Evolutionary conservation across 164 flowering plant genomes (phyloP).

Genomic region (Buxus sempervirens): DNA sequence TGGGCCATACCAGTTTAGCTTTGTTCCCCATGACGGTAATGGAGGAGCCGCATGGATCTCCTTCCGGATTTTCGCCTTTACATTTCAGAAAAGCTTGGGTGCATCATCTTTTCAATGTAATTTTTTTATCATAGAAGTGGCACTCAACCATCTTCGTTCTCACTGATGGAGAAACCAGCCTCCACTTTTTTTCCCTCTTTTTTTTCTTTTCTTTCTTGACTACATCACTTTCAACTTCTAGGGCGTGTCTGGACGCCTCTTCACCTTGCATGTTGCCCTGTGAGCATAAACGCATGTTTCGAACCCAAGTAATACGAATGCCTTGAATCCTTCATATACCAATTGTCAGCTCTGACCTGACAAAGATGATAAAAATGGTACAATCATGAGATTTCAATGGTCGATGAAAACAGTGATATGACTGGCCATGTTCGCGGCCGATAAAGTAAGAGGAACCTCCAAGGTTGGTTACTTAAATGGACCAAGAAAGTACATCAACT

Average conservation of each 20-base stretch:
- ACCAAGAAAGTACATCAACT: neutral
- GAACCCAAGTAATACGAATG: too few relatives aligned
- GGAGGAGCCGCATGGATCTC: neutral
- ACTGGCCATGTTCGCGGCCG: neutral
- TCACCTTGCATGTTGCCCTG: too few relatives aligned
- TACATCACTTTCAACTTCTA: neutral
- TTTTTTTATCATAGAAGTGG: neutral
- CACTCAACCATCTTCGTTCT: neutral
- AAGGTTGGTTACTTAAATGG: too few relatives aligned
- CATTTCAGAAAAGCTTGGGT: neutral
- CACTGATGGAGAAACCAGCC: neutral
- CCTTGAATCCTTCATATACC: too few relatives aligned
- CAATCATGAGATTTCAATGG: slow-evolving; percentile 11
- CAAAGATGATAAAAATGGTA: too few relatives aligned
- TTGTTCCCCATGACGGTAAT: neutral
- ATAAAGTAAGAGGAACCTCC: too few relatives aligned
- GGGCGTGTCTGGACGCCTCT: too few relatives aligned
- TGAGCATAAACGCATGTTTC: too few relatives aligned
- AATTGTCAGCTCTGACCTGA: too few relatives aligned
- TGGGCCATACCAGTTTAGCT: neutral
- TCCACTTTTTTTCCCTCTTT: neutral
- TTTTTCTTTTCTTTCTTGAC: too few relatives aligned
- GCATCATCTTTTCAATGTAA: neutral
- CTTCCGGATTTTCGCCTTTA: neutral
- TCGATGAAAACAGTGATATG: slow-evolving; percentile 19